Evolutionary conservation across 352 stramenopile species (phyloP).

Genomic region (Phytophthora meadii): DNA sequence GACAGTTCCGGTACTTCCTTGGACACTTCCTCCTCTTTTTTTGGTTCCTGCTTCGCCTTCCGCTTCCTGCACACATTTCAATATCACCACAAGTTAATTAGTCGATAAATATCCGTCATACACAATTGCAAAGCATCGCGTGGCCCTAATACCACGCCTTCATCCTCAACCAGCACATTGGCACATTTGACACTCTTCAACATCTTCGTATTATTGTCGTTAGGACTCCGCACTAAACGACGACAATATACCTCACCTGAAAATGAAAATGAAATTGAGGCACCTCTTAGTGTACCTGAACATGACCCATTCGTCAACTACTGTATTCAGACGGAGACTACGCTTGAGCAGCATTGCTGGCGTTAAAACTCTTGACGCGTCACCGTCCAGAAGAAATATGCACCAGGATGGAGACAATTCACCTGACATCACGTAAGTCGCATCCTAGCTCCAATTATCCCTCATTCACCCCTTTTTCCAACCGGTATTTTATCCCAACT

Average conservation of each 20-base stretch:
- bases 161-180: not conserved
- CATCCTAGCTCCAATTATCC: too few relatives aligned
- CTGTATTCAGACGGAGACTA: conserved; percentile 55
- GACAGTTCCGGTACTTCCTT: conserved; percentile 54
- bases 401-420: conserved; percentile 1
- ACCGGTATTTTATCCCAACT: too few relatives aligned
- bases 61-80: conserved; percentile 51
- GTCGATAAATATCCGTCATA: not conserved
- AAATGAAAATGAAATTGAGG: not conserved
- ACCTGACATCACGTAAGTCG: too few relatives aligned
- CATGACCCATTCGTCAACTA: conserved; percentile 46
- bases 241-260: too few relatives aligned
- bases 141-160: not conserved
- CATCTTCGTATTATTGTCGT: too few relatives aligned
- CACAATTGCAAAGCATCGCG: conserved; percentile 7
- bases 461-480: too few relatives aligned
- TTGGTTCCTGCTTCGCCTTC: conserved; percentile 41
- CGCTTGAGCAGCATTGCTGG: conserved; percentile 52
- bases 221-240: too few relatives aligned
- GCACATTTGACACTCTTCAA: not conserved
- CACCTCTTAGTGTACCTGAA: conserved; percentile 75
- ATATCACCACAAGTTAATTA: conserved; percentile 13
- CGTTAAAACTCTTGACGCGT: conserved; percentile 38
- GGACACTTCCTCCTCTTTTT: conserved; percentile 1
- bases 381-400: not conserved